Conservation (phyloP, 2,329 filamentous ascomycete genomes). For the Fusarium sp. region DNA sequence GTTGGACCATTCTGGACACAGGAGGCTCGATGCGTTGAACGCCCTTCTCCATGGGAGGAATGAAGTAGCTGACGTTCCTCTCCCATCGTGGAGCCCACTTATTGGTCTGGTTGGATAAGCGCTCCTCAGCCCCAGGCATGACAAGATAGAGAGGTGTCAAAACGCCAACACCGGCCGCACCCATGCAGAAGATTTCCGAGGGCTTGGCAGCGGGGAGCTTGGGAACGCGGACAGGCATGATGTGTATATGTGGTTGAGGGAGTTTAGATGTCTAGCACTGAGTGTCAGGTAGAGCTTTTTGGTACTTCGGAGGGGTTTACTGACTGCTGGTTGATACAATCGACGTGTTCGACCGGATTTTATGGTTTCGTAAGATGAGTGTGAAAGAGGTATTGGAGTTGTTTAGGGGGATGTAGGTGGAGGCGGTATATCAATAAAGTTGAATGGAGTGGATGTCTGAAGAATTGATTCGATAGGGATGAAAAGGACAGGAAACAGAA, state of each 20-base stretch:
- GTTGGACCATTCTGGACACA: conserved; percentile 54
- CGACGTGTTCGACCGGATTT: background rate
- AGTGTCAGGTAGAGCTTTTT: background rate
- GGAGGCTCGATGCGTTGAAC: conserved; percentile 60
- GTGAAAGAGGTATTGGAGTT: background rate
- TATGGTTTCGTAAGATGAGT: background rate
- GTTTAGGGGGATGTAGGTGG: background rate
- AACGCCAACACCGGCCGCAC: conserved; percentile 60
- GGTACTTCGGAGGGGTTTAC: background rate
- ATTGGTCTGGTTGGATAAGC: conserved; percentile 60
- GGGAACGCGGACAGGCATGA: conserved; percentile 57
- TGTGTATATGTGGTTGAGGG: conserved; percentile 35
- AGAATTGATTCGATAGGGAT: conserved; percentile 8
- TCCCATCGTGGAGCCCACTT: conserved; percentile 69
- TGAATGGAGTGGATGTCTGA: background rate
- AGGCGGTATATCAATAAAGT: background rate
- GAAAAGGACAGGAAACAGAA: background rate
- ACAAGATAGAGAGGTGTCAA: conserved; percentile 66
- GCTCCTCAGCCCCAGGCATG: conserved; percentile 64
- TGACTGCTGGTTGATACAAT: conserved; percentile 19
- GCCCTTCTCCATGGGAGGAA: conserved; percentile 55
- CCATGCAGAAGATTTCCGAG: conserved; percentile 61
- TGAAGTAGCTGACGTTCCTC: conserved; percentile 63
- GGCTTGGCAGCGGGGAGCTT: conserved; percentile 59
- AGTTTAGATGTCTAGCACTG: background rate